phyloP scores from a whole-genome alignment of 148 eudicot species.

The Simmondsia chinensis region DNA sequence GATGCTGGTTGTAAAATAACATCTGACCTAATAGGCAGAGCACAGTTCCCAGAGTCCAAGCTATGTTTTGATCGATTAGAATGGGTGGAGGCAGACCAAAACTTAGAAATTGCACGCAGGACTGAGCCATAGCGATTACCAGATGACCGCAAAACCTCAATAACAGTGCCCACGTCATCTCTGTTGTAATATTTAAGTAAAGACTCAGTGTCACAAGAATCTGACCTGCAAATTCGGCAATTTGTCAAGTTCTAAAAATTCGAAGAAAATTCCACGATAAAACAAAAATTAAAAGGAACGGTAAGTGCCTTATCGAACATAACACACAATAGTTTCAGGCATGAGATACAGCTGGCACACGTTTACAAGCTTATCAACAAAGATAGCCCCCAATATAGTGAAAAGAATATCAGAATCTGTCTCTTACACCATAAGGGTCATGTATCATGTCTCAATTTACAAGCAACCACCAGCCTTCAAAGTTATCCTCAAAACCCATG shows the following conservation, averaged over 20 bases:
- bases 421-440: no score
- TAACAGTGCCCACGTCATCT: conserved; percentile 48
- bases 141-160: conserved; percentile 46
- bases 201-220: conserved; percentile 39
- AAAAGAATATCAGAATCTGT: no score
- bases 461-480: no score
- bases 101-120: conserved; percentile 37
- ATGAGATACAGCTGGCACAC: no score
- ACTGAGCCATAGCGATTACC: conserved; percentile 34
- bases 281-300: no score
- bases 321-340: no score
- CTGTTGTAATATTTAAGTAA: conserved; percentile 51
- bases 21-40: conserved; percentile 12
- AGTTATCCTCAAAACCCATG: no score
- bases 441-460: no score
- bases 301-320: no score
- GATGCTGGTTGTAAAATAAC: not conserved
- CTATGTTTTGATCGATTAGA: conserved; percentile 24
- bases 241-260: conserved; percentile 13
- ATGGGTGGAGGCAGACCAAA: conserved; percentile 27
- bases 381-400: no score
- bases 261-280: no score
- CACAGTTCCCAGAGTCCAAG: conserved; percentile 12
- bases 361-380: no score
- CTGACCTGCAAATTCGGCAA: conserved; percentile 53